phyloP scores from a whole-genome alignment of 1,284 basidiomycete genomes.

The Austroboletus olivaceoglutinosus region DNA sequence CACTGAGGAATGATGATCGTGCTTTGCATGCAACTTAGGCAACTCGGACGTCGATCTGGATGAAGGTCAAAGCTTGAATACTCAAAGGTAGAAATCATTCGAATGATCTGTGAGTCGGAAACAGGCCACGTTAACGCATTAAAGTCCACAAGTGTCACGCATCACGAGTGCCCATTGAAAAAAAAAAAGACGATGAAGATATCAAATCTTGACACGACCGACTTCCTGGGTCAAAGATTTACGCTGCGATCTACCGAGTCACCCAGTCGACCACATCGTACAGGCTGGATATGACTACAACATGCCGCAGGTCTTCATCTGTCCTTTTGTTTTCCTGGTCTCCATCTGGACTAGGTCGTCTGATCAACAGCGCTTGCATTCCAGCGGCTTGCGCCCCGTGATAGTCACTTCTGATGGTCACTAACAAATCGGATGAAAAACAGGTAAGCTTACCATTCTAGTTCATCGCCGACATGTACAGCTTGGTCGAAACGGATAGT shows the following conservation, averaged over 20 bases:
- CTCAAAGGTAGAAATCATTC: too few relatives aligned
- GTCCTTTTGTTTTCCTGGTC: conserved; percentile 47
- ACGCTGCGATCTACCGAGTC: neutral
- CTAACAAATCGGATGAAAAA: conserved; percentile 1
- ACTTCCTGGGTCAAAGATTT: too few relatives aligned
- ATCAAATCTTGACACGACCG: too few relatives aligned
- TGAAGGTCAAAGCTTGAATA: too few relatives aligned
- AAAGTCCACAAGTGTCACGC: too few relatives aligned
- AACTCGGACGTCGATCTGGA: too few relatives aligned
- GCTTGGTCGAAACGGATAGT: conserved; percentile 42
- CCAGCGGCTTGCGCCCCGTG: conserved; percentile 58
- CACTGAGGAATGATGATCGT: too few relatives aligned
- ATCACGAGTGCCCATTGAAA: too few relatives aligned
- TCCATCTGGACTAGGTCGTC: conserved; percentile 47
- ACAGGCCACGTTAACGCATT: too few relatives aligned
- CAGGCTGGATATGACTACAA: conserved; percentile 43
- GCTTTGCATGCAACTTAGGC: too few relatives aligned
- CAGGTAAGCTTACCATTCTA: conserved; percentile 48
- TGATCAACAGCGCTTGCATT: conserved; percentile 57
- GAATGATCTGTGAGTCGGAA: too few relatives aligned
- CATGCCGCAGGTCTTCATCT: conserved; percentile 40
- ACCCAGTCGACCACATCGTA: conserved; percentile 39
- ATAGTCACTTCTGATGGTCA: conserved; percentile 54
- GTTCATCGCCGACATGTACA: conserved; percentile 72
- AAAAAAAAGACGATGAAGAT: too few relatives aligned